Evolutionary conservation across 345 rosid species (phyloP).

Genomic region (Mallotus nudiflorus): DNA sequence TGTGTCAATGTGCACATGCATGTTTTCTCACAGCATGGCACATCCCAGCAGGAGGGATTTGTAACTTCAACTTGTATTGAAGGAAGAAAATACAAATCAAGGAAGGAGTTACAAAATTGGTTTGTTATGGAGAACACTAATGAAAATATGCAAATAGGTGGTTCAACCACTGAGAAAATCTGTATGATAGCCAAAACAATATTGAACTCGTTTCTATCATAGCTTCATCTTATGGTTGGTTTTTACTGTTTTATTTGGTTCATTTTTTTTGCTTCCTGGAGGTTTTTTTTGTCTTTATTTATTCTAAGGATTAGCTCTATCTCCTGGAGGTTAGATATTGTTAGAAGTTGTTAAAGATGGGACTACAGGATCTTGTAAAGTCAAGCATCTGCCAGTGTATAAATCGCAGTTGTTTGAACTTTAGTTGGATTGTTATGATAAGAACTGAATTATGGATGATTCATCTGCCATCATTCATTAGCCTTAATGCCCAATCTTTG

Average conservation of each 20-base stretch:
- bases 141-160: not conserved
- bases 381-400: constrained; percentile 1
- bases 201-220: not conserved
- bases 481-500: not conserved
- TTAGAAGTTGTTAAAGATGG: too few relatives aligned
- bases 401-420: not conserved
- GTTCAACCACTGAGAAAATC: not conserved
- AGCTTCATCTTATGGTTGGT: not conserved
- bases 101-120: not conserved
- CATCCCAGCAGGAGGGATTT: too few relatives aligned
- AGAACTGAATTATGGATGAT: not conserved
- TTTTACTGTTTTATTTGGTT: not conserved
- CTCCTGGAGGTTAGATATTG: not conserved
- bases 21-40: too few relatives aligned
- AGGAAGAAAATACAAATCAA: too few relatives aligned
- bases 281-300: not conserved
- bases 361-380: constrained; percentile 1
- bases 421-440: not conserved
- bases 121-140: not conserved
- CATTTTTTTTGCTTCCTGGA: not conserved
- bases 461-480: constrained; percentile 6
- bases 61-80: too few relatives aligned
- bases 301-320: not conserved
- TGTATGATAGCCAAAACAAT: not conserved
- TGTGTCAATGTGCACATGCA: too few relatives aligned